Base-by-base conservation (phyloP, 768 basidiomycete genomes). In the Russula dissimulans region DNA sequence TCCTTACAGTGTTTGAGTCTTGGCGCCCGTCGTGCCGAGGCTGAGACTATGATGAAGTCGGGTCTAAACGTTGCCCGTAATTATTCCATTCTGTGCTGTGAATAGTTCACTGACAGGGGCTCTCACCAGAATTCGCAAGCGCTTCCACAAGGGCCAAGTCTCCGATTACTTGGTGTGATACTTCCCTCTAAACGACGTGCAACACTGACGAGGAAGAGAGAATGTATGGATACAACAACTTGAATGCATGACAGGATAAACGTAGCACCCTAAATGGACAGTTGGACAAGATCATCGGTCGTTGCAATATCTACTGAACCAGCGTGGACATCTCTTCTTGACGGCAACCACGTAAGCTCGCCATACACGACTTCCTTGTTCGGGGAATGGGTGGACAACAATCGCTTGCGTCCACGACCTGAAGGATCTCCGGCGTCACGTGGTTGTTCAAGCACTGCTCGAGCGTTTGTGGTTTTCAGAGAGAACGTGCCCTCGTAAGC, bases 401-500 rank as follows among this genome's bases (percentile, higher is more conserved):
- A 39, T 4, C 79, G 71, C 36, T 39, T 66, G 46, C 78, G 74
- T 9, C 69, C 73, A 22, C 61, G 67, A 29, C 74, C 71, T 1
- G 73, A 67, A 18, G 77, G 74, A 52, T 74, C 74, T 52, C 70
- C 72, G 15, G 66, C 69, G 15, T 61, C 55, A 34, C 34, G 41
- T 22, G 32, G 51, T 38, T 18, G 48, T 46, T 68, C 43, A 15
- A 78, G 66, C 8, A 31, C 14, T 17, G 62, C 65, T 0, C 53
- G 12, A 15, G 68, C 65, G 61, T 71, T 60, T 29, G 71, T 53
- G 1, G 71, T 72, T 32, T 54, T 49, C 36, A 76, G 55, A n/a
- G 59, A 60, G 67, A 77, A 78, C 9, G 52, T 56, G 36, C 79
- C 79, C 58, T 81, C 79, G 60, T 72, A 81, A 2, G 75, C 72